Base-by-base conservation (phyloP, 1,139 yeast genomes). In the Kurtzmaniella quercitrusa region DNA sequence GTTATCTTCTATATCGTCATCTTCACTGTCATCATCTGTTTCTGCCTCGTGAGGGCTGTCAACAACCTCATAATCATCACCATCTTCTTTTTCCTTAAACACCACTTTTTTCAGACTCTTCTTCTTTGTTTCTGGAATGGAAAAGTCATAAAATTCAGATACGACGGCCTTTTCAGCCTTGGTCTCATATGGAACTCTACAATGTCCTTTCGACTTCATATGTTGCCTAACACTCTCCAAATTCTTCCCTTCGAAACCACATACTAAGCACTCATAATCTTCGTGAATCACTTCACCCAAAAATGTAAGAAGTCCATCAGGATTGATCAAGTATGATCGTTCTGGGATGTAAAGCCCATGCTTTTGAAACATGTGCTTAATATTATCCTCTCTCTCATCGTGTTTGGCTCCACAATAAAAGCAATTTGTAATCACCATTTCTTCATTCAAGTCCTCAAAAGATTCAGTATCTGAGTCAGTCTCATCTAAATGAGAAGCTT, bases 271-370 rank as follows among this genome's bases (percentile, higher is more conserved):
- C 46, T 71, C 77, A 45, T 68, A 60, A 43, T 76, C 78, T 3
- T 71, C 48, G 4, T 73, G 59, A 1, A 76, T 56, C 1, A 65
- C 63, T 47, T 72, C 78, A 41, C 76, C 69, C 23, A 78, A 45
- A 48, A 66, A 73, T 26, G 61, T 56, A 33, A 78, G 57, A 20
- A 78, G 57, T 1, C 82, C 82, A 14, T 65, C 68, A 26, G 70
- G 51, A 47, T 77, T 72, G 2, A 51, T 47, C 36, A 77, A 54
- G 42, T 56, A 71, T 6, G 73, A 58, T 43, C 76, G 54, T 46
- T 76, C 77, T 0, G 82, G 82, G 5, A 77, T 66, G 45, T 74
- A 76, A 16, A 77, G 57, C 0, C 82, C 81, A 51, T 77, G 82
- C 18, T 50, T 54, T 22, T 57, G 60, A 48, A 59, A 69, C 82